phyloP scores from a whole-genome alignment of 108 stramenopile genomes.

The Aurantiochytrium sp. region DNA sequence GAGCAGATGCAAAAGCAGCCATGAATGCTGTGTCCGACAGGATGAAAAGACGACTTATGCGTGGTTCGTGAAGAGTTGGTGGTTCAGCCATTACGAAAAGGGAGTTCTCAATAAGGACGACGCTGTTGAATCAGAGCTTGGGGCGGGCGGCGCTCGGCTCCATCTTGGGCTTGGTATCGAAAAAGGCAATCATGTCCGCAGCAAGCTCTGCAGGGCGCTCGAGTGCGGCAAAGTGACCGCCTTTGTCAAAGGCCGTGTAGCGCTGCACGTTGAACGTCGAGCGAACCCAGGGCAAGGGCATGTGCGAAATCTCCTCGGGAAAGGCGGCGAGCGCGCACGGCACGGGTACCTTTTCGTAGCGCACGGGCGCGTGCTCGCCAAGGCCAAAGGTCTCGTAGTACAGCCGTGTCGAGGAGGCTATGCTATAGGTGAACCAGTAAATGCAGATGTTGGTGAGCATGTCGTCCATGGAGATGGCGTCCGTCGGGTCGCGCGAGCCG shows the following conservation, averaged over 20 bases:
- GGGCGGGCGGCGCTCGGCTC: too few species aligned
- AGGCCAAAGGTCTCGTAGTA: not conserved
- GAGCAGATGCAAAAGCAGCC: too few species aligned
- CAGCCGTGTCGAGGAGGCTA: not conserved
- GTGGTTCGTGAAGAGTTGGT: too few species aligned
- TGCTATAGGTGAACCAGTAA: not conserved
- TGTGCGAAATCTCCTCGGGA: not conserved
- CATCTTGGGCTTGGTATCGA: not conserved
- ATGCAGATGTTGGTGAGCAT: conserved; percentile 21
- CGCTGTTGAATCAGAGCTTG: too few species aligned
- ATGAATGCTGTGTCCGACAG: too few species aligned
- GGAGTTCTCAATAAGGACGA: too few species aligned
- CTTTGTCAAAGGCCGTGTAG: not conserved
- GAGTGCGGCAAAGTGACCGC: conserved; percentile 1
- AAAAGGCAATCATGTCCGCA: not conserved
- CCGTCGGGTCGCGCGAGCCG: not conserved
- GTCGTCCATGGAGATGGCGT: not conserved
- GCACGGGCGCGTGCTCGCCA: not conserved
- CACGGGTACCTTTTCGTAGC: not conserved
- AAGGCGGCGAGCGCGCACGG: not conserved
- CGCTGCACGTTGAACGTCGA: not conserved
- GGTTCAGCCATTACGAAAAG: too few species aligned
- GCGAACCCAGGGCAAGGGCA: not conserved
- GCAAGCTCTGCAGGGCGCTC: not conserved
- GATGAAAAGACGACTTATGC: too few species aligned